Evolutionary conservation across 1,284 basidiomycete species (phyloP).

Genomic region (Tilletia walkeri): DNA sequence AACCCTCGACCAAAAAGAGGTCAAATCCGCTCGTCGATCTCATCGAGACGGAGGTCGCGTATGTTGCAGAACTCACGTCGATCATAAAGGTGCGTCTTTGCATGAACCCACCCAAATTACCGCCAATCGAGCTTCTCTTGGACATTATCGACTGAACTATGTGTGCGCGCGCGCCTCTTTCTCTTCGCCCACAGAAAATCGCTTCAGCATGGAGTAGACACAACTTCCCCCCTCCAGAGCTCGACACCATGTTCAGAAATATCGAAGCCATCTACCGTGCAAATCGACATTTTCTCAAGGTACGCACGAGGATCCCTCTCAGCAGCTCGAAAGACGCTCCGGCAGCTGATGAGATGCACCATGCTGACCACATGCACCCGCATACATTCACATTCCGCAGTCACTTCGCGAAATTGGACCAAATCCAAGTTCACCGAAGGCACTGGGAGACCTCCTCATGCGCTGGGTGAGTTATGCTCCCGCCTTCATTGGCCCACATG

Average conservation of each 20-base stretch:
- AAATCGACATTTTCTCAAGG: slow-evolving; percentile 68
- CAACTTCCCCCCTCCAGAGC: slow-evolving; percentile 85
- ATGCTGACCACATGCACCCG: slow-evolving; percentile 20
- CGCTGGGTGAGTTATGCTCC: slow-evolving; percentile 65
- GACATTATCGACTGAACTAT: too few relatives aligned
- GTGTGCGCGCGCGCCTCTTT: slow-evolving; percentile 23
- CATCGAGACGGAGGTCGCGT: slow-evolving; percentile 86
- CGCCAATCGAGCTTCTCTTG: too few relatives aligned
- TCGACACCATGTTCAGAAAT: slow-evolving; percentile 90
- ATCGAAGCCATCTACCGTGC: slow-evolving; percentile 89
- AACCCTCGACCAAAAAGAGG: slow-evolving; percentile 1
- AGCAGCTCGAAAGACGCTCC: not conserved
- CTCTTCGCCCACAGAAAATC: slow-evolving; percentile 69
- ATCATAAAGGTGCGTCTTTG: slow-evolving; percentile 75
- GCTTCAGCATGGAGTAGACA: slow-evolving; percentile 93
- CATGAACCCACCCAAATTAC: too few relatives aligned
- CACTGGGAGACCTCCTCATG: slow-evolving; percentile 91
- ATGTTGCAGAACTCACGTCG: slow-evolving; percentile 85
- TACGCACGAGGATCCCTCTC: not conserved
- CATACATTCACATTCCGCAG: slow-evolving; percentile 58
- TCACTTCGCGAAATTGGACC: slow-evolving; percentile 90
- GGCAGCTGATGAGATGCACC: slow-evolving; percentile 19
- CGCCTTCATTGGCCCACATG: not conserved
- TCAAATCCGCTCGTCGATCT: slow-evolving; percentile 83
- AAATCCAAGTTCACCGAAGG: slow-evolving; percentile 89